These are phyloP conservation scores for Epithele typhae DNA, from an alignment of 768 basidiomycete species.

Conservation along the genomic window DNA sequence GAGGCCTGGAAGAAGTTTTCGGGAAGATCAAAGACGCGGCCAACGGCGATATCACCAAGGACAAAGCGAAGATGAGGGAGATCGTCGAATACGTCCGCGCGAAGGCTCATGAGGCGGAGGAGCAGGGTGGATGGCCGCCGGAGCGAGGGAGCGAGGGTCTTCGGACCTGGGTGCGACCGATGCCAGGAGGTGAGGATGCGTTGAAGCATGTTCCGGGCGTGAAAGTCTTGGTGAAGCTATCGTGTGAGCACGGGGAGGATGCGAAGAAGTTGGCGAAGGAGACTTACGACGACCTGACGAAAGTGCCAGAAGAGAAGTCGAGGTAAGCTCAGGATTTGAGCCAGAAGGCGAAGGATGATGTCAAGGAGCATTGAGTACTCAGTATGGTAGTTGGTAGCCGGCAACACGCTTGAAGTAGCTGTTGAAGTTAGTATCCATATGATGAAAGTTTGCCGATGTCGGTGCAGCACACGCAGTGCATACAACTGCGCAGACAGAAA, in stretches of 20 bases:
- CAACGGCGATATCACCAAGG: slow-evolving; percentile 16
- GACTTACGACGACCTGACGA: slow-evolving; percentile 26
- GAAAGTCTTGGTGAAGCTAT: slow-evolving; percentile 21
- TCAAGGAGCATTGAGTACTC: slow-evolving; percentile 7
- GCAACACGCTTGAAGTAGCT: no score
- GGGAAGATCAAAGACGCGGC: slow-evolving; percentile 22
- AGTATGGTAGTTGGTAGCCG: no score
- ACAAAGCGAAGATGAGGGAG: slow-evolving; percentile 27
- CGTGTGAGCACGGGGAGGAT: slow-evolving; percentile 24
- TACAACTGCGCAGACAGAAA: no score
- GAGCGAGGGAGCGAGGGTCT: slow-evolving; percentile 22
- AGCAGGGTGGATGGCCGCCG: slow-evolving; percentile 6
- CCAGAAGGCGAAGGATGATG: slow-evolving; percentile 22
- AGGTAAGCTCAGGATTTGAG: slow-evolving; percentile 24
- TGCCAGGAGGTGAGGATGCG: slow-evolving; percentile 27
- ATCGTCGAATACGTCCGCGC: slow-evolving; percentile 23
- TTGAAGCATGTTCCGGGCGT: slow-evolving; percentile 24
- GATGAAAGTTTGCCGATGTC: no score
- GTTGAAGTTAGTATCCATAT: no score
- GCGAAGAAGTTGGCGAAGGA: slow-evolving; percentile 28
- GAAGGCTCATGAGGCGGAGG: slow-evolving; percentile 24
- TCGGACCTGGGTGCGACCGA: slow-evolving; percentile 22
- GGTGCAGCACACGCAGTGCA: no score
- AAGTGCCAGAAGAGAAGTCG: slow-evolving; percentile 28
- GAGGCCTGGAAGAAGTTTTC: slow-evolving; percentile 21